Evolutionary conservation across 306 rosid genomes (phyloP), one percentile per base, ranked within the genome.

Genomic region (Clitoria ternatea): DNA sequence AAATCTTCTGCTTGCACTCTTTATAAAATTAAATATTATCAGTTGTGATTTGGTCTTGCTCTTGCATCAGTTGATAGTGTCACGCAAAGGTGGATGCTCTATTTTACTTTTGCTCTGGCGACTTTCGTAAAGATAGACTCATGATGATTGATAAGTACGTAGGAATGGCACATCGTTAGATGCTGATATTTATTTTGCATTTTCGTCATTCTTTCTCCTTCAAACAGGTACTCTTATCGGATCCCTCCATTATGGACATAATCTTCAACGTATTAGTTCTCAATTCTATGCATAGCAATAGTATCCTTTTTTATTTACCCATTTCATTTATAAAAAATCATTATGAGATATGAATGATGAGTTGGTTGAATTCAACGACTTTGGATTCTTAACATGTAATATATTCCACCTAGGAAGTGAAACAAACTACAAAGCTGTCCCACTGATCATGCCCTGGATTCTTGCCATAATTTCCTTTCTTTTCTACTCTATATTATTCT

Each of bases 81-180:
- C 72, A 79, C 37, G 72, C 83, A 73, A 73, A 73, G 72, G 26
- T 52, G 53, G 76, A 73, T 73, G 47, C 83, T 73, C 66, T 67
- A 32, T 23, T 52, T 48, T 66, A 61, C 76, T 79, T 73, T 79
- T 60, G 45, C 30, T n/a, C 48, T 17, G 52, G 4, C 66, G 48
- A 30, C 75, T 73, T 61, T 73, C 2, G 3, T 57, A 57, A 59
- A 57, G 74, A 66, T 57, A 65, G 18, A 44, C n/a, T 40, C 73
- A n/a, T n/a, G n/a, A n/a, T n/a, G n/a, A n/a, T 32, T 70, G 42
- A 22, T 15, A 54, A 54, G 45, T 37, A 49, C 6, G 5, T 5
- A 35, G 33, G 50, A 33, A 54, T 43, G 53, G 61, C 33, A 30
- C 50, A 54, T n/a, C 9, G 19, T 26, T 64, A 32, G 49, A 47